Percentiles rank a stretch among this genome's conserved stretches.
phyloP scores from a whole-genome alignment of 202 grass and related monocot species.

The Musa balbisiana region DNA sequence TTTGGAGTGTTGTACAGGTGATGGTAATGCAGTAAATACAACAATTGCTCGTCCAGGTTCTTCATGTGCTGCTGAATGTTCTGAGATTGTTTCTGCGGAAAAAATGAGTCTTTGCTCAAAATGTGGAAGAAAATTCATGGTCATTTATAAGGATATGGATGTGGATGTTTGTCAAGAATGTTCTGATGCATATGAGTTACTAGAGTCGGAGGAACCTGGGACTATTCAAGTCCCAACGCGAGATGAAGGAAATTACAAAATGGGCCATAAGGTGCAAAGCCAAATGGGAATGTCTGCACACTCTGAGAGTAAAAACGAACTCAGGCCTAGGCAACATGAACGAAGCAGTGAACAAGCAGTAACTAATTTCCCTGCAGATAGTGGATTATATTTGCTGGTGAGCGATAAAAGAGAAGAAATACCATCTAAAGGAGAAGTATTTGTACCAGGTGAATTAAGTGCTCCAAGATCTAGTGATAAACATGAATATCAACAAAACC shows the following conservation, averaged over 20 bases:
- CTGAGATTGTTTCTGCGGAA: conserved; percentile 13
- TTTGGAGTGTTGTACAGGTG: conserved; percentile 26
- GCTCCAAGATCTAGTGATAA: conserved; percentile 20
- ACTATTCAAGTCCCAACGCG: conserved; percentile 5
- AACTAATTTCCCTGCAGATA: conserved; percentile 10
- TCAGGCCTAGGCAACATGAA: conserved; percentile 27
- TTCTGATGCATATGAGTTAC: conserved; percentile 20
- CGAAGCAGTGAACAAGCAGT: conserved; percentile 14
- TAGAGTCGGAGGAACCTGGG: conserved; percentile 6
- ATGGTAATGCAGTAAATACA: conserved; percentile 31
- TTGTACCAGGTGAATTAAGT: conserved; percentile 11
- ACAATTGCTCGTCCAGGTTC: conserved; percentile 10
- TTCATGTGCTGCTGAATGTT: conserved; percentile 22
- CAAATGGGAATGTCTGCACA: conserved; percentile 13
- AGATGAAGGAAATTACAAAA: conserved; percentile 19
- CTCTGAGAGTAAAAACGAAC: conserved; percentile 14
- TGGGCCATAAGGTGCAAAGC: conserved; percentile 20
- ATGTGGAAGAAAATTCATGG: conserved; percentile 46
- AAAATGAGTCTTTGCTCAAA: conserved; percentile 39
- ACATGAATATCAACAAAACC: conserved; percentile 19
- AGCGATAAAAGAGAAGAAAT: conserved; percentile 10
- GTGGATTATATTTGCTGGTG: conserved; percentile 12
- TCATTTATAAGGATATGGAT: conserved; percentile 28
- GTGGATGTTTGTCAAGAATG: conserved; percentile 47
- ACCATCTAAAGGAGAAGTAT: conserved; percentile 10